Evolutionary conservation across 495 filamentous ascomycete species (phyloP).

Genomic region (Rusavskia elegans): DNA sequence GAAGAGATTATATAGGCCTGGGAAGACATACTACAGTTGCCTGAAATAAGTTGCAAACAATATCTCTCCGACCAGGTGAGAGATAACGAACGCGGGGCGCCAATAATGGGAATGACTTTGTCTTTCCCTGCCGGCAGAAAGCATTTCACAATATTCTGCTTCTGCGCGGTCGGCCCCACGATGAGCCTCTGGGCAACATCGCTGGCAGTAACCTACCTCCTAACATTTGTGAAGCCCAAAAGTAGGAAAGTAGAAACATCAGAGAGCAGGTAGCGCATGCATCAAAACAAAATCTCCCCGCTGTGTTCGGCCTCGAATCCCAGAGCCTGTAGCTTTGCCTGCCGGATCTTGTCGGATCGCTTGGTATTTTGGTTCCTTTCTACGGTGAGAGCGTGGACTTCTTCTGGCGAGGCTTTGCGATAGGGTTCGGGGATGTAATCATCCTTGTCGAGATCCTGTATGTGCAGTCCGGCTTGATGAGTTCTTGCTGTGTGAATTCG

Average conservation of each 20-base stretch:
- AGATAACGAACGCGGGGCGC: no score
- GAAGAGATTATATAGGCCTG: no score
- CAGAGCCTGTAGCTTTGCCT: slow-evolving; percentile 49
- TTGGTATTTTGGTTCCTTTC: slow-evolving; percentile 52
- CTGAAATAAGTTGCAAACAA: no score
- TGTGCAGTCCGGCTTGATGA: no score
- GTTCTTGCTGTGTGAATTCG: no score
- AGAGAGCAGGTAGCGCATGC: no score
- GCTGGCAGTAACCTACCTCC: background rate
- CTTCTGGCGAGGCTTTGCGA: slow-evolving; percentile 46
- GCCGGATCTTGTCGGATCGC: slow-evolving; percentile 49
- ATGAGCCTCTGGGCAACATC: no score
- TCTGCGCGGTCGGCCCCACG: slow-evolving; percentile 10
- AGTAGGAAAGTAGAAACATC: no score
- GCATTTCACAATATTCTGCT: slow-evolving; percentile 76
- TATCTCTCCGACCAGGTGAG: no score
- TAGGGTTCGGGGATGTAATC: slow-evolving; percentile 65
- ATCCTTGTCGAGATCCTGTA: slow-evolving; percentile 78
- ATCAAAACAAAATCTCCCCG: slow-evolving; percentile 58
- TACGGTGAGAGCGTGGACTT: slow-evolving; percentile 59
- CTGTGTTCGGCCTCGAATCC: slow-evolving; percentile 82
- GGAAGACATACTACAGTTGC: no score
- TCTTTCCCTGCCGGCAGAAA: slow-evolving; percentile 1
- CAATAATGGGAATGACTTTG: no score
- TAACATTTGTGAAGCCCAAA: background rate